A percentile compares a stretch with the other conserved stretches of the same genome.
Evolutionary conservation across 306 rosid genomes (phyloP).

Genomic region (Hippophae rhamnoides): DNA sequence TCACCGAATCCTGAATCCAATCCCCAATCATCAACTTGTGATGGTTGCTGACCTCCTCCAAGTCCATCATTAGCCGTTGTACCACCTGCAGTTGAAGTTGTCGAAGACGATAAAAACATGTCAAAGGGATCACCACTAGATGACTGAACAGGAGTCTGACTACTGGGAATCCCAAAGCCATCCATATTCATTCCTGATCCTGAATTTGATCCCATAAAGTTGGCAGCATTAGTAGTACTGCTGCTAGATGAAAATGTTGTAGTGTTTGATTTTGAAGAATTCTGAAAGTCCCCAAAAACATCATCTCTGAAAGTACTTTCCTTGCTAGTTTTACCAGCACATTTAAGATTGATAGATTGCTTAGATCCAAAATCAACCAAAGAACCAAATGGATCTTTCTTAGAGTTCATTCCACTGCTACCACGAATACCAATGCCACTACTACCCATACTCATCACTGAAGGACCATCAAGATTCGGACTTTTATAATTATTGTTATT

Average conservation of each 20-base stretch:
- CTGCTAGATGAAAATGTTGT: constrained; percentile 30
- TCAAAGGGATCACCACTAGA: constrained; percentile 61
- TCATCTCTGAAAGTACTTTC: constrained; percentile 21
- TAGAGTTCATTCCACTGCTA: constrained; percentile 38
- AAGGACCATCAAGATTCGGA: constrained; percentile 54
- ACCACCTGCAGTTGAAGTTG: constrained; percentile 30
- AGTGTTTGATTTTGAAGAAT: constrained; percentile 41
- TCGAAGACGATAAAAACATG: constrained; percentile 53
- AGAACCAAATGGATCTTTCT: constrained; percentile 78
- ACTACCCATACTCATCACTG: constrained; percentile 26
- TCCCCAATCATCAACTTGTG: constrained; percentile 80
- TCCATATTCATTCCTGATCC: constrained; percentile 21
- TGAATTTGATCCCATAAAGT: constrained; percentile 32
- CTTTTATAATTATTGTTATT: constrained; percentile 15
- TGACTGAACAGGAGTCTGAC: constrained; percentile 34
- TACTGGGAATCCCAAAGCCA: constrained; percentile 34
- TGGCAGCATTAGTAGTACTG: constrained; percentile 17
- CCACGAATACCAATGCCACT: constrained; percentile 16
- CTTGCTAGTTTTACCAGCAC: constrained; percentile 32
- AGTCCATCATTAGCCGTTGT: constrained; percentile 17
- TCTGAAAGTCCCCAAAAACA: constrained; percentile 76
- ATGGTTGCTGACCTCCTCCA: constrained; percentile 27
- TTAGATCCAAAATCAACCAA: constrained; percentile 68
- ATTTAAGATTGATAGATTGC: constrained; percentile 41
- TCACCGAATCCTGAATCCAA: constrained; percentile 59